Evolutionary conservation across 2,329 filamentous ascomycete species (phyloP), one percentile per base, ranked within the genome.

Genomic region (Diplodia corticola): DNA sequence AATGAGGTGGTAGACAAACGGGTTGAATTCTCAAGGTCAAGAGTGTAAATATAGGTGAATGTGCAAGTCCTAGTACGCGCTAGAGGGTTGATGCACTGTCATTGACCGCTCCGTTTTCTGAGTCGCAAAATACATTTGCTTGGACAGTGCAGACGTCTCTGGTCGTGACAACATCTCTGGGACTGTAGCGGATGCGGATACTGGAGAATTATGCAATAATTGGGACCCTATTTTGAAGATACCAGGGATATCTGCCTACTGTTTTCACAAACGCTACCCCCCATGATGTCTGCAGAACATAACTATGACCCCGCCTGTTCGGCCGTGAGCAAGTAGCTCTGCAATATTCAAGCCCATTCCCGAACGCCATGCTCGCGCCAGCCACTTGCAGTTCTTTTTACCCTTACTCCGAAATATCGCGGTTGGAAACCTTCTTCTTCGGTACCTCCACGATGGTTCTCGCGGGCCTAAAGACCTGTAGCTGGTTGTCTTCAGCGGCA

Each of bases 401-500:
- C 24, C 5, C 28, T 68, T 63, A 79, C 54, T 78, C 76, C 44
- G 77, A 79, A 67, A 79, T 76, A 68, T 79, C 76, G 69, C 74
- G 74, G 61, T 77, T 76, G 51, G 72, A 73, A 7, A 77, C 74
- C 60, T 72, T 75, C 68, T 77, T 75, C 69, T 73, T 71, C 22
- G 75, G 63, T 12, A 72, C 73, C 70, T 78, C 73, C 17, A 78
- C 76, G 30, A 79, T 72, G 57, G 76, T 76, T 65, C 76, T 73
- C 17, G 73, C 71, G 2, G 78, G 77, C 20, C 76, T 76, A 79
- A 83, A 98, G 71, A 97, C 91, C 79, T 99, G 95, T 69, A 99
- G 86, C 70, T 98, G 83, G 75, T 99, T 99, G 80, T 99, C 95
- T 77, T 99, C 96, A 0, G 94, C 95, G 17, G 95, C 93, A 68